These are phyloP conservation scores for Tuber aestivum DNA, from an alignment of 495 filamentous ascomycete species.

Conservation along the genomic window DNA sequence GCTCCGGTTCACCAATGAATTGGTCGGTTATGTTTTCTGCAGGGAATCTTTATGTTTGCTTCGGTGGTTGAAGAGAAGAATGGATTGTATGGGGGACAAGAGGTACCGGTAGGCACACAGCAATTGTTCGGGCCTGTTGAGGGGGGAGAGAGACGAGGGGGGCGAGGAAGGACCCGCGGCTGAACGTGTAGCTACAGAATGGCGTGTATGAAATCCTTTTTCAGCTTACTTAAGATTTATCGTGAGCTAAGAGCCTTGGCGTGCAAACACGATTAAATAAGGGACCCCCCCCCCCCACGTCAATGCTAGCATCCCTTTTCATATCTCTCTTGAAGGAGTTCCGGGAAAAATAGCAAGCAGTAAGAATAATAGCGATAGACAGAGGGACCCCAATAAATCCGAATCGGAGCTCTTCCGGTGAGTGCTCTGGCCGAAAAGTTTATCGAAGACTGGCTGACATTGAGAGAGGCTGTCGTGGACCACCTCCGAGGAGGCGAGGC, in stretches of 20 bases:
- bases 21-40: background rate
- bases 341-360: background rate
- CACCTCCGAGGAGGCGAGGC: background rate
- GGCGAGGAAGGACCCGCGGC: background rate
- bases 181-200: background rate
- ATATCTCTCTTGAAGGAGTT: background rate
- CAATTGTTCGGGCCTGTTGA: background rate
- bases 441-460: conserved; percentile 11
- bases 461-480: conserved; percentile 17
- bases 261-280: background rate
- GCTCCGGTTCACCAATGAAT: background rate
- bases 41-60: conserved; percentile 4
- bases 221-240: background rate
- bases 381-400: background rate
- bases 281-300: background rate
- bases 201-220: background rate
- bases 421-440: background rate
- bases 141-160: background rate
- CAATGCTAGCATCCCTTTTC: background rate
- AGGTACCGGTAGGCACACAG: background rate
- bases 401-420: background rate
- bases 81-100: background rate
- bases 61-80: conserved; percentile 1
- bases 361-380: background rate
- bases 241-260: background rate